Conservation (phyloP, 2,329 filamentous ascomycete genomes). For the Trichoderma atroviride region DNA sequence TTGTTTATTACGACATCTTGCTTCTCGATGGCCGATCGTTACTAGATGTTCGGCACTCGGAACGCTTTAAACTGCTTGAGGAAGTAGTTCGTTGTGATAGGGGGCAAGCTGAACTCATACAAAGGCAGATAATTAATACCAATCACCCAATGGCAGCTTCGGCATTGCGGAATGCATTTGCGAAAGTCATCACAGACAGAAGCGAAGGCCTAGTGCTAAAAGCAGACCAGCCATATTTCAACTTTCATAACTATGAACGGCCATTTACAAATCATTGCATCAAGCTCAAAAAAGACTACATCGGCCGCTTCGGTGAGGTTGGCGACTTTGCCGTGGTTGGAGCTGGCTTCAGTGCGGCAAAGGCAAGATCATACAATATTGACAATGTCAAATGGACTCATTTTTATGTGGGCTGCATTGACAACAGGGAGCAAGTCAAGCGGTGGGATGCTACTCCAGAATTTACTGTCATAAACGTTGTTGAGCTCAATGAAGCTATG, state of each 20-base stretch:
- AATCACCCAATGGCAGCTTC: conserved; percentile 52
- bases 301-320: conserved; percentile 75
- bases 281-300: conserved; percentile 87
- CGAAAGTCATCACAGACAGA: conserved; percentile 63
- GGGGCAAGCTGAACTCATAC: conserved; percentile 68
- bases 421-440: conserved; percentile 64
- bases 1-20: conserved; percentile 62
- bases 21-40: conserved; percentile 58
- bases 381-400: conserved; percentile 71
- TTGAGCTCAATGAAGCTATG: conserved; percentile 57
- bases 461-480: conserved; percentile 68
- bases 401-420: conserved; percentile 77
- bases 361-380: conserved; percentile 59
- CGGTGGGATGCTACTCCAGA: conserved; percentile 55
- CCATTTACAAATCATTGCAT: conserved; percentile 60
- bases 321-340: conserved; percentile 82
- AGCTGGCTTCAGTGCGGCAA: conserved; percentile 67
- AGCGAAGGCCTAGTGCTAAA: conserved; percentile 84
- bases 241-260: conserved; percentile 45
- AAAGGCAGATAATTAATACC: conserved; percentile 71
- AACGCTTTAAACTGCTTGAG: conserved; percentile 63
- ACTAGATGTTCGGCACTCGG: conserved; percentile 55
- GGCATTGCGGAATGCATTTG: conserved; percentile 65
- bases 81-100: conserved; percentile 53
- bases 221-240: conserved; percentile 77